A percentile compares a stretch with the other conserved stretches of the same genome.
Conservation (phyloP, 2,329 filamentous ascomycete species). For the Cytospora piceicola region DNA sequence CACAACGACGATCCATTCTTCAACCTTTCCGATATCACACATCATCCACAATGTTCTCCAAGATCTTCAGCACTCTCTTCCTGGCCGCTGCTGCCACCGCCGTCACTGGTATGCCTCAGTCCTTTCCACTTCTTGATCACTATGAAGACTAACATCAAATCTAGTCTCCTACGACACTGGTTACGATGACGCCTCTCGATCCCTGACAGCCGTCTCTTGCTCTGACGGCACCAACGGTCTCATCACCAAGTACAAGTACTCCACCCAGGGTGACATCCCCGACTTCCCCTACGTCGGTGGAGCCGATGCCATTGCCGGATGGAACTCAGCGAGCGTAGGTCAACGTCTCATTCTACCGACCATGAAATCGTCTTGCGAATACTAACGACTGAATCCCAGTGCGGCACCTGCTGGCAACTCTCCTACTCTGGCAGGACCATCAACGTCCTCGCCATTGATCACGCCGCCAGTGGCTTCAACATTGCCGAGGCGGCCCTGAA, state of each 20-base stretch:
- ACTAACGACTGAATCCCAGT: constrained; percentile 39
- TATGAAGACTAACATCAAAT: constrained; percentile 30
- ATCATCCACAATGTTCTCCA: constrained; percentile 34
- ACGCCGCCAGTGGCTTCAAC: constrained; percentile 55
- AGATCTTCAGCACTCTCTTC: constrained; percentile 35
- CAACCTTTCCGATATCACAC: background rate
- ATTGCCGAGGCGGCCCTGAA: constrained; percentile 61
- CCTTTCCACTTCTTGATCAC: too few relatives aligned
- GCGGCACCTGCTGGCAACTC: constrained; percentile 63
- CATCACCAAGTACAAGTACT: constrained; percentile 63
- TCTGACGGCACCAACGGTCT: constrained; percentile 71
- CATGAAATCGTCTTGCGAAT: background rate
- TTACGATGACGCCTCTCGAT: constrained; percentile 65
- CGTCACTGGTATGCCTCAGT: constrained; percentile 32
- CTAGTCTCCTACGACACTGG: constrained; percentile 71
- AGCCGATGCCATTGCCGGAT: constrained; percentile 53
- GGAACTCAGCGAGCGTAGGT: constrained; percentile 54
- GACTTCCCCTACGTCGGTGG: constrained; percentile 61
- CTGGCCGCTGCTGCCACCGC: constrained; percentile 36
- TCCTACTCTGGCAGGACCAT: constrained; percentile 55
- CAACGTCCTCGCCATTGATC: constrained; percentile 61
- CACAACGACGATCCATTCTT: background rate
- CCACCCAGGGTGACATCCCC: constrained; percentile 55
- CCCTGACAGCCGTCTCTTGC: constrained; percentile 64
- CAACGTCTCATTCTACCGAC: background rate